Percentiles rank a stretch among this genome's conserved stretches.
Conservation (phyloP, 371 early-diverging fungal genomes). For the Syncephalastrum contaminatum region DNA sequence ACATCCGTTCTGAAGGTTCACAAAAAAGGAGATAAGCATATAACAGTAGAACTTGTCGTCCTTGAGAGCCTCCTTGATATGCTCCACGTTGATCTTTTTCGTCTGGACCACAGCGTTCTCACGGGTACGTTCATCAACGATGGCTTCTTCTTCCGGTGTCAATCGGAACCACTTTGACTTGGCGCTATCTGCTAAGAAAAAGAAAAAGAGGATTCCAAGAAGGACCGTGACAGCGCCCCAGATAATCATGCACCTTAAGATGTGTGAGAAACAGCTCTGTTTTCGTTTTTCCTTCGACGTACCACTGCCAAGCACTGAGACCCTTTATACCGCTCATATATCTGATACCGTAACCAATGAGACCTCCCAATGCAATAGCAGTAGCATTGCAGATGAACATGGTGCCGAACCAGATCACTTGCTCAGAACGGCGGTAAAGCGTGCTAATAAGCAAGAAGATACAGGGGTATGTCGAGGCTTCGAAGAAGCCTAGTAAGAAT, state of each 20-base stretch:
- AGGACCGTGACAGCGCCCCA: conserved; percentile 27
- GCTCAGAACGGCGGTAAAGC: conserved; percentile 35
- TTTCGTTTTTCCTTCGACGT: not conserved
- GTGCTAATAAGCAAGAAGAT: conserved; percentile 35
- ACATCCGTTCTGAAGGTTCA: conserved; percentile 35
- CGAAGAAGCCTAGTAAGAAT: conserved; percentile 36
- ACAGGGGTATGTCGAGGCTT: conserved; percentile 31
- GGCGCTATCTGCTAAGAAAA: conserved; percentile 41
- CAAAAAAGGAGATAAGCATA: conserved; percentile 10
- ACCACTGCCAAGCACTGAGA: conserved; percentile 22
- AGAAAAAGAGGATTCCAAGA: conserved; percentile 30
- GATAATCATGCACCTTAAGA: conserved; percentile 38
- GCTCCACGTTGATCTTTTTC: conserved; percentile 24
- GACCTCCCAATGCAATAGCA: conserved; percentile 20
- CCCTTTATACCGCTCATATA: conserved; percentile 17
- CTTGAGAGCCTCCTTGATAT: conserved; percentile 34
- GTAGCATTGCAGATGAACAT: conserved; percentile 32
- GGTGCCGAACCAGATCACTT: conserved; percentile 26
- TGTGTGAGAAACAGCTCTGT: not conserved
- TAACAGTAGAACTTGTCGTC: conserved; percentile 36
- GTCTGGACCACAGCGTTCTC: conserved; percentile 35
- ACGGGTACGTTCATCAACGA: conserved; percentile 32
- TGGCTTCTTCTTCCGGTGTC: conserved; percentile 32
- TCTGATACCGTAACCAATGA: conserved; percentile 32
- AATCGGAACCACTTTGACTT: conserved; percentile 26